A percentile compares a stretch with the other conserved stretches of the same genome.
phyloP scores from a whole-genome alignment of 176 grass and related monocot species.

The Urochloa ruziziensis region DNA sequence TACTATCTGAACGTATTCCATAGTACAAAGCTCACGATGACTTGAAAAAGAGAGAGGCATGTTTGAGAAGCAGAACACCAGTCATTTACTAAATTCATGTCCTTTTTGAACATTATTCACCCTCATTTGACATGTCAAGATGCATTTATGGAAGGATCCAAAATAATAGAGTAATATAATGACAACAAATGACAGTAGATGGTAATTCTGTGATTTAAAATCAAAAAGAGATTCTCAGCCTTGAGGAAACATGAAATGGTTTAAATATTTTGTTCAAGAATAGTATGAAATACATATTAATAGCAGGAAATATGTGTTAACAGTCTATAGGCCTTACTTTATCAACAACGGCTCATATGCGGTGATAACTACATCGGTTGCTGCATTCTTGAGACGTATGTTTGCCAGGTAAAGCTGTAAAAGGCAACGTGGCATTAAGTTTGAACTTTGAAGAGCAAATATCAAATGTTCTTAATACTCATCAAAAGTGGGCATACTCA shows the following conservation, averaged over 20 bases:
- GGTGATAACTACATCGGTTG: conserved; percentile 75
- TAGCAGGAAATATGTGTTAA: not conserved
- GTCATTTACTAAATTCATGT: not conserved
- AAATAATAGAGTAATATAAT: not conserved
- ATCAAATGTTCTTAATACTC: not conserved
- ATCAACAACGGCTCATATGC: conserved; percentile 68
- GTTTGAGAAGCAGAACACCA: not conserved
- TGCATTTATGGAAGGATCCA: not conserved
- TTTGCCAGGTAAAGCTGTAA: conserved; percentile 87
- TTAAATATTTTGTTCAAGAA: not conserved
- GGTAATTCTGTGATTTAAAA: not conserved
- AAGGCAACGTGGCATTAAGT: not conserved
- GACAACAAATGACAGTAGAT: not conserved
- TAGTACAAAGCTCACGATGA: not conserved
- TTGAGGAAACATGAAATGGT: not conserved
- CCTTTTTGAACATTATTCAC: not conserved
- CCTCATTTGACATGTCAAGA: not conserved
- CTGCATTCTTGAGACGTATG: conserved; percentile 81
- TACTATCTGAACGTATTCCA: not conserved
- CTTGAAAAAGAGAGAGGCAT: not conserved
- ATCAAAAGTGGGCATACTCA: conserved; percentile 39
- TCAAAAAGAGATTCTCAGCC: not conserved
- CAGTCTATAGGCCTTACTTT: conserved; percentile 45
- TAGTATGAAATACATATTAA: not conserved
- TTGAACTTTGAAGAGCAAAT: conserved; percentile 26